Percentiles rank a stretch among this genome's conserved stretches.
Evolutionary conservation across 208 protist genomes (phyloP).

Genomic region (Acanthamoeba culbertsoni): DNA sequence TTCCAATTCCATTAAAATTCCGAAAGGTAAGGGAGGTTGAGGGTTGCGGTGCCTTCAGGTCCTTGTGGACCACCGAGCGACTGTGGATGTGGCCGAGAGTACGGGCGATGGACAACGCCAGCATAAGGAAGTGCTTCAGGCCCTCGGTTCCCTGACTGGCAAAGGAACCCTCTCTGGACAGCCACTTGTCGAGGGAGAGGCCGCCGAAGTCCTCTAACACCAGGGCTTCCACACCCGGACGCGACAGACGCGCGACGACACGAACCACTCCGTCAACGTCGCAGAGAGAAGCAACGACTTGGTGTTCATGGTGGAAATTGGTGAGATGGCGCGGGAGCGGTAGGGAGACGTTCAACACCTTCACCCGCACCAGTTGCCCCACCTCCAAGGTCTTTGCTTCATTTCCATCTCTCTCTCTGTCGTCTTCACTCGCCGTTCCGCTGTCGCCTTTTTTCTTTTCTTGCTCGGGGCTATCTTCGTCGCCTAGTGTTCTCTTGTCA

Average conservation of each 20-base stretch:
- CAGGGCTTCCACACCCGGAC: slow-evolving; percentile 11
- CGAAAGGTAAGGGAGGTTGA: not conserved
- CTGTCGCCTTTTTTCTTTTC: too few relatives aligned
- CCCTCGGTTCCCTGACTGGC: not conserved
- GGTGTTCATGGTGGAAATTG: slow-evolving; percentile 52
- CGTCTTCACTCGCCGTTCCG: not conserved
- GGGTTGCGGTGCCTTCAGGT: not conserved
- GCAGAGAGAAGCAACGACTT: not conserved
- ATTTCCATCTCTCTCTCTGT: not conserved
- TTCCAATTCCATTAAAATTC: not conserved
- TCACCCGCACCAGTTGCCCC: slow-evolving; percentile 22
- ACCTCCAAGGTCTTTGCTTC: not conserved
- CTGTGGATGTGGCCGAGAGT: slow-evolving; percentile 30
- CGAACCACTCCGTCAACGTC: not conserved
- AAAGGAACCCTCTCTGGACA: not conserved
- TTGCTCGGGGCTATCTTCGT: too few relatives aligned
- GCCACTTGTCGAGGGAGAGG: slow-evolving; percentile 48
- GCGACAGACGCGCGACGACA: not conserved
- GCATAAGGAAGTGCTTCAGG: not conserved
- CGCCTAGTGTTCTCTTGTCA: too few relatives aligned
- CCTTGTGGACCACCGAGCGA: slow-evolving; percentile 44
- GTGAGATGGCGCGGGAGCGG: slow-evolving; percentile 35
- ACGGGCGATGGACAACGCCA: not conserved
- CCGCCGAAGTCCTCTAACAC: slow-evolving; percentile 56
- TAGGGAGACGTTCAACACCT: slow-evolving; percentile 57